These are phyloP conservation scores for Scytalidium lignicola DNA, from an alignment of 2,329 filamentous ascomycete species.

Conservation along the genomic window DNA sequence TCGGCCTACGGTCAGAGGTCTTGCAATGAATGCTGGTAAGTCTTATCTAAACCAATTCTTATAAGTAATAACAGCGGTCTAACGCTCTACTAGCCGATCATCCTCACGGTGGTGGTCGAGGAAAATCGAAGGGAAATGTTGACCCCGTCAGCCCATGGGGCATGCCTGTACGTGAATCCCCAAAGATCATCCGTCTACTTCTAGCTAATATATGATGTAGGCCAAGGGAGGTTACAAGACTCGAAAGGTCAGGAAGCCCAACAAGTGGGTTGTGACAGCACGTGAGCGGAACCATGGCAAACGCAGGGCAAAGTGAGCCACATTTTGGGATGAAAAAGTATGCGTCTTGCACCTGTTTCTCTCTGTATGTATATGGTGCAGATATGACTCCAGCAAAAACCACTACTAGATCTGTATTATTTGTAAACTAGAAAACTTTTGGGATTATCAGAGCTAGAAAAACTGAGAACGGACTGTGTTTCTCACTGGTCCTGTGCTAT, in stretches of 20 bases:
- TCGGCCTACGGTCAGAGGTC: slow-evolving; percentile 88
- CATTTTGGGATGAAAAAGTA: background rate
- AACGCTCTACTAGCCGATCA: slow-evolving; percentile 63
- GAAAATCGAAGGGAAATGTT: slow-evolving; percentile 98
- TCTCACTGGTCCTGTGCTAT: too few relatives aligned
- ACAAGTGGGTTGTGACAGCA: slow-evolving; percentile 84
- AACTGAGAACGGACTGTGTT: too few relatives aligned
- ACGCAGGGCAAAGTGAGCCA: slow-evolving; percentile 60
- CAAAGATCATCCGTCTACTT: background rate
- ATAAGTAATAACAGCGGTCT: slow-evolving; percentile 7
- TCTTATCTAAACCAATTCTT: slow-evolving; percentile 9
- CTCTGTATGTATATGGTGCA: background rate
- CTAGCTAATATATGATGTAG: slow-evolving; percentile 33
- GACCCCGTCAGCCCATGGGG: slow-evolving; percentile 96
- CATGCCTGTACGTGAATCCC: slow-evolving; percentile 65
- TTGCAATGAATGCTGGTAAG: slow-evolving; percentile 95
- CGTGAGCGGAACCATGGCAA: slow-evolving; percentile 88
- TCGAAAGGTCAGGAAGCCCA: slow-evolving; percentile 78
- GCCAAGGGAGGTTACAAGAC: slow-evolving; percentile 91
- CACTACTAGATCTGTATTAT: background rate
- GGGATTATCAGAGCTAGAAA: background rate
- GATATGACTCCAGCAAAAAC: background rate
- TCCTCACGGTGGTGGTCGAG: slow-evolving; percentile 97
- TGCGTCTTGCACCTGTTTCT: background rate
- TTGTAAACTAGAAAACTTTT: background rate